A percentile compares a stretch with the other conserved stretches of the same genome.
Conservation (phyloP, 352 stramenopile genomes). For the Globisporangium spiculum region DNA sequence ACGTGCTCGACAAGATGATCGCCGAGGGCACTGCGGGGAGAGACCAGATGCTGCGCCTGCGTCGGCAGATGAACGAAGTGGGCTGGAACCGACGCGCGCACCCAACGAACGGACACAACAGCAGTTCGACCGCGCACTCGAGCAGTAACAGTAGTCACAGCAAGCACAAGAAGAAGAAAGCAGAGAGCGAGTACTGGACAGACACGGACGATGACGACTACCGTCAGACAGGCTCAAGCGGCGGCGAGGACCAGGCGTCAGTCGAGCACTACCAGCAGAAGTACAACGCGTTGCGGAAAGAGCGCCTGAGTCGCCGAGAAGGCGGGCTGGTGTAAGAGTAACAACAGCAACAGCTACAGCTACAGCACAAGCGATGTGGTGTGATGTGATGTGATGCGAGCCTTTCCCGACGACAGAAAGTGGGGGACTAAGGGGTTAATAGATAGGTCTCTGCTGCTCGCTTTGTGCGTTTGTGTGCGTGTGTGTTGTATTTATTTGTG, state of each 20-base stretch:
- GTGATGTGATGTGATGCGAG: neutral
- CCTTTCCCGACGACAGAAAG: neutral
- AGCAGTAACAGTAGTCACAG: slow-evolving; percentile 24
- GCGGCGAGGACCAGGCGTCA: slow-evolving; percentile 26
- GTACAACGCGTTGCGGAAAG: slow-evolving; percentile 50
- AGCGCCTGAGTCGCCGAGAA: slow-evolving; percentile 43
- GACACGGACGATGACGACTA: slow-evolving; percentile 53
- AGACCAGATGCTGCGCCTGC: slow-evolving; percentile 67
- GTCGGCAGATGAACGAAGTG: slow-evolving; percentile 58
- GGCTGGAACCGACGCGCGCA: slow-evolving; percentile 60
- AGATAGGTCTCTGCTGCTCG: slow-evolving; percentile 3
- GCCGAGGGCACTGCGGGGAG: slow-evolving; percentile 62
- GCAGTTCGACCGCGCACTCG: neutral
- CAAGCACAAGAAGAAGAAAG: slow-evolving; percentile 29
- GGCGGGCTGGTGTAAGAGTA: slow-evolving; percentile 52
- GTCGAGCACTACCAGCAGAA: slow-evolving; percentile 55
- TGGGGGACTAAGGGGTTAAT: neutral
- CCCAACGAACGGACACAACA: slow-evolving; percentile 5
- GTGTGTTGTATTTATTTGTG: neutral
- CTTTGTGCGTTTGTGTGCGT: neutral
- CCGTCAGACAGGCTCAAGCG: slow-evolving; percentile 30
- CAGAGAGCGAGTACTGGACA: slow-evolving; percentile 30
- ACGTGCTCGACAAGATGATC: slow-evolving; percentile 80
- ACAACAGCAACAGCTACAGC: neutral
- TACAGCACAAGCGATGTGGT: neutral